Base-by-base conservation (phyloP, 768 basidiomycete genomes). In the Phaeotremella skinneri region DNA sequence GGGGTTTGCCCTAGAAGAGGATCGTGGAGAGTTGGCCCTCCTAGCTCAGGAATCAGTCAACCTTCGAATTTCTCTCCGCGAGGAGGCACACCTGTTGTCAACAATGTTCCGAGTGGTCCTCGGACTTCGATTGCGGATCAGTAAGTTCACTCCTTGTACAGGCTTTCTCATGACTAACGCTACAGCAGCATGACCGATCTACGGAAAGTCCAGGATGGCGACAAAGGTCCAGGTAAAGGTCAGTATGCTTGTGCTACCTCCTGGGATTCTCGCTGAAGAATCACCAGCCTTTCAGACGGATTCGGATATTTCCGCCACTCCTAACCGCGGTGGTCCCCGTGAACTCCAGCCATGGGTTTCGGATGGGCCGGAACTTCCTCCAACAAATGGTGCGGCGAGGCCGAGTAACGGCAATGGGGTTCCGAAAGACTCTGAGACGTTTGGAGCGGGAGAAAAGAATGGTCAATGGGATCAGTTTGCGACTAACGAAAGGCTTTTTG, bases 401-500 rank as follows among this genome's bases (percentile, higher is more conserved):
- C 37, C 20, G 14, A 16, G 55, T 37, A 50, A 56, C 16, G 61
- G 61, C 17, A 59, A 34, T 7, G 56, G 56, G 4, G 56, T 43
- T 11, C 16, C n/a, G 13, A 48, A 55, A 42, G 74, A 75, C 49
- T 45, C 59, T 14, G 72, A 73, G 55, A 75, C 74, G 1, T 75
- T 75, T 55, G 73, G 73, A 13, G 52, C 47, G 1, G 54, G 39
- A 14, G 34, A 49, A 37, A 49, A 43, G 25, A 39, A 37, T 2
- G 51, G 30, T 3, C 32, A 50, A 20, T 76, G 75, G 75, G 75
- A 76, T 55, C 75, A 76, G 47, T 76, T 76, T 51, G 75, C 72
- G 49, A 71, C 72, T 26, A 76, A 76, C 52, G 72, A 67, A 23
- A 66, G 88, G 68, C 81, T 90, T 55, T 98, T 96, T 72, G 96